phyloP scores from a whole-genome alignment of 768 basidiomycete genomes.

The Pleurotus platypus region DNA sequence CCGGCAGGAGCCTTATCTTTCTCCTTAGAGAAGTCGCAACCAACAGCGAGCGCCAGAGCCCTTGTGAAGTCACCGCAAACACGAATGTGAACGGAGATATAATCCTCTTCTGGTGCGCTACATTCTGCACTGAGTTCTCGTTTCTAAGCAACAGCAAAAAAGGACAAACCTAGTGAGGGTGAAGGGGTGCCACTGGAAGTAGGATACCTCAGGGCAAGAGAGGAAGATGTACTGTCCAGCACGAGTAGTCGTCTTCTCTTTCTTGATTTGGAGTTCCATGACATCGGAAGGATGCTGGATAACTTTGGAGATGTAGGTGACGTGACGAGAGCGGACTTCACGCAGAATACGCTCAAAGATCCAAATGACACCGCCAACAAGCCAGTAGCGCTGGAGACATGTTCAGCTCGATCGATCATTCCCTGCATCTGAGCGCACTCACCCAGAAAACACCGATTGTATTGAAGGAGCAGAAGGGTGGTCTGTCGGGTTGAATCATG shows the following conservation, averaged over 20 bases:
- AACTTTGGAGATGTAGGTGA: slow-evolving; percentile 91
- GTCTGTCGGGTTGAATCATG: slow-evolving; percentile 89
- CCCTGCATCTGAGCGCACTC: slow-evolving; percentile 21
- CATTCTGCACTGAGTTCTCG: neutral
- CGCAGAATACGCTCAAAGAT: slow-evolving; percentile 86
- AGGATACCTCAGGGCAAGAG: slow-evolving; percentile 86
- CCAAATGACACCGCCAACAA: slow-evolving; percentile 83
- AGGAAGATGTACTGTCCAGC: slow-evolving; percentile 95
- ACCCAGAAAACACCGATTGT: slow-evolving; percentile 96
- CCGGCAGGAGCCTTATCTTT: slow-evolving; percentile 46
- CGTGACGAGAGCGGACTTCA: slow-evolving; percentile 86
- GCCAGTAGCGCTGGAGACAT: slow-evolving; percentile 73
- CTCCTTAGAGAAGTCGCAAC: slow-evolving; percentile 71
- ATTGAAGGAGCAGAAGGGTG: slow-evolving; percentile 84
- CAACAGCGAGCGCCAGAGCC: slow-evolving; percentile 77
- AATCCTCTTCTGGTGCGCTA: slow-evolving; percentile 93
- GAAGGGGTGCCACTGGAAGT: slow-evolving; percentile 98
- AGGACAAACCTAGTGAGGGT: slow-evolving; percentile 73
- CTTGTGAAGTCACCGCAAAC: slow-evolving; percentile 88
- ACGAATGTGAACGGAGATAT: slow-evolving; percentile 91
- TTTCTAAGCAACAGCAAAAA: slow-evolving; percentile 2
- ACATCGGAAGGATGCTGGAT: slow-evolving; percentile 94
- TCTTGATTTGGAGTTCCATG: slow-evolving; percentile 96
- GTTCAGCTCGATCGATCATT: slow-evolving; percentile 7
- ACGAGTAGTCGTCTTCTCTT: slow-evolving; percentile 79